Base-by-base conservation (phyloP, 148 eudicot genomes). In the Cornus kousa region DNA sequence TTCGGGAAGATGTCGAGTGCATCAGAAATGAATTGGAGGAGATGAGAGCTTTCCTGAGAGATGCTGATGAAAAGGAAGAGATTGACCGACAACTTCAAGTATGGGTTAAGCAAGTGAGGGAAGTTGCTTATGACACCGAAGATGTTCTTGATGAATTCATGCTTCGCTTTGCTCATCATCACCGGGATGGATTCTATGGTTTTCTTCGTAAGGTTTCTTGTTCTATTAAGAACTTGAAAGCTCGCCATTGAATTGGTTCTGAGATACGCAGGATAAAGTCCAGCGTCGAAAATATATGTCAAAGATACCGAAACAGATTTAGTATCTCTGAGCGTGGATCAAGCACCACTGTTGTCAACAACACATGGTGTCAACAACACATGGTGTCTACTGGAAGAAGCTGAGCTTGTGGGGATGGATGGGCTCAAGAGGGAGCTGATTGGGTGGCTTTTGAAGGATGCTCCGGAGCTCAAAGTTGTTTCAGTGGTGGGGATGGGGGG, bases 361-460 rank as follows among this genome's bases (percentile, higher is more conserved):
- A 35, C 46, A 9, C 43, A 4, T 65, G 77, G 77, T 8, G 39
- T 67, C 72, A 73, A n/a, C n/a, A n/a, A n/a, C n/a, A n/a, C n/a
- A n/a, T n/a, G 55, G 82, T 7, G 77, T 55, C 67, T 73, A 8
- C 73, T 79, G 1, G 67, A 73, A 67, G 82, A 79, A 28, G 72
- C 62, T 7, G 77, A 79, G 37, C 62, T 79, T 50, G 77, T 75
- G 37, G 78, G 37, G 37, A 66, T 75, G 3, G 22, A 75, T 20
- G 43, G 59, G 78, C 78, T 59, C 17, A 66, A 65, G 12, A 4
- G 1, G 7, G 7, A 48, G 12, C 64, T 57, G 64, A 59, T 68
- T 20, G 31, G 32, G 19, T 28, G 24, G 22, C 67, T 80, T 16
- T 0, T 74, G 5, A 5, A 32, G 2, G 39, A 4, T 0, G 74